Conservation (phyloP, 352 stramenopile species). For the Phytophthora pini region DNA sequence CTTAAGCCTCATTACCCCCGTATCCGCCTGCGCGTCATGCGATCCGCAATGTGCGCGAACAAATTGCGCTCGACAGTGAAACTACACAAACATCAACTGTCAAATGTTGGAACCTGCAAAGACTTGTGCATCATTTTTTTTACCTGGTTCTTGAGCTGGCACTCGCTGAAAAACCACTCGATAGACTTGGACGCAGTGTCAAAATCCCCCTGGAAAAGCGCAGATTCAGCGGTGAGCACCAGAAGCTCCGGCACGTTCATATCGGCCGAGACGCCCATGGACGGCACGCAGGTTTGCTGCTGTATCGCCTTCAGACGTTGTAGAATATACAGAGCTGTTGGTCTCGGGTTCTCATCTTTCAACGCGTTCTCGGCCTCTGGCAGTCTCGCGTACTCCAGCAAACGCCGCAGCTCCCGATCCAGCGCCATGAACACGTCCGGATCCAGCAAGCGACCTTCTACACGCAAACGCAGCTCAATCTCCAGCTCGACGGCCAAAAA, state of each 20-base stretch:
- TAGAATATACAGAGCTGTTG: conserved; percentile 46
- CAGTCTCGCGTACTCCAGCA: conserved; percentile 52
- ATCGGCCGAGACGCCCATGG: conserved; percentile 19
- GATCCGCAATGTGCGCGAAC: conserved; percentile 73
- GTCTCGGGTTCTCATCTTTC: conserved; percentile 24
- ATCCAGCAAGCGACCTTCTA: conserved; percentile 25
- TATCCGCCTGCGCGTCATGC: conserved; percentile 44
- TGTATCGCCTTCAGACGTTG: conserved; percentile 37
- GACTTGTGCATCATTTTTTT: background rate
- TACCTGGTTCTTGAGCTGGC: conserved; percentile 78
- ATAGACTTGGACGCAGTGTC: conserved; percentile 56
- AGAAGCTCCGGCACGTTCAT: conserved; percentile 77
- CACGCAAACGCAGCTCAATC: conserved; percentile 35
- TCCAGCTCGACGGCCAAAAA: conserved; percentile 58
- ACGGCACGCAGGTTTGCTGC: conserved; percentile 49
- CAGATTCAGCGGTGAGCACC: conserved; percentile 75
- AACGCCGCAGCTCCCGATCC: conserved; percentile 56
- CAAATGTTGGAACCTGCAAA: background rate
- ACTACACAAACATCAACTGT: conserved; percentile 46
- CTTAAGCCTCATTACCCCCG: conserved; percentile 48
- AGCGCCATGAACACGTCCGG: conserved; percentile 44
- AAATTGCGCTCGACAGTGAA: conserved; percentile 89
- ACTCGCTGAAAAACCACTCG: conserved; percentile 78
- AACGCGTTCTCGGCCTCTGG: conserved; percentile 35
- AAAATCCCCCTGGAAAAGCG: conserved; percentile 73